Percentiles rank a stretch among this genome's conserved stretches.
These are phyloP conservation scores for Coemansia guatemalensis DNA, from an alignment of 192 early-diverging fungal genomes.

Conservation along the genomic window DNA sequence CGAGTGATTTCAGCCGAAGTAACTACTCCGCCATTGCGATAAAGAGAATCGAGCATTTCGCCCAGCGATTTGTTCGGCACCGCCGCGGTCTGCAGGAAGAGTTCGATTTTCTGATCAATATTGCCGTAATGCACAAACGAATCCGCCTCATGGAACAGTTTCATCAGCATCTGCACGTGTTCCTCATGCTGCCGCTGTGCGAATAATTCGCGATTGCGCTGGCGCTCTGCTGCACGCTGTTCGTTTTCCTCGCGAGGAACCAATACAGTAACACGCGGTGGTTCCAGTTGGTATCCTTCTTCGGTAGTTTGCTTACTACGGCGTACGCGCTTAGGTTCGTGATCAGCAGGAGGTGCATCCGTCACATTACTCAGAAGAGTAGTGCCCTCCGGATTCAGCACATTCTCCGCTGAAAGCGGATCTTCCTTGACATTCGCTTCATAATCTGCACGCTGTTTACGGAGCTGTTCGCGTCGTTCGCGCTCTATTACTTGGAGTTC, in stretches of 20 bases:
- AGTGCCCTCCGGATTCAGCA: conserved; percentile 49
- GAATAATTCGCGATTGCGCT: conserved; percentile 17
- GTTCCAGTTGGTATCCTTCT: conserved; percentile 31
- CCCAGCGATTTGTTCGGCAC: conserved; percentile 29
- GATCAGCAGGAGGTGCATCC: not conserved
- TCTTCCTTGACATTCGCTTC: conserved; percentile 34
- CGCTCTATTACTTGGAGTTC: conserved; percentile 2
- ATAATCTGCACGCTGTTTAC: conserved; percentile 26
- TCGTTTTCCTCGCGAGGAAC: conserved; percentile 32
- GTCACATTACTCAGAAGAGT: conserved; percentile 32
- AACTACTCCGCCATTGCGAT: conserved; percentile 24
- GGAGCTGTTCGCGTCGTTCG: conserved; percentile 23
- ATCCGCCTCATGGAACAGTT: conserved; percentile 43
- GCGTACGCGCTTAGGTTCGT: too few relatives aligned
- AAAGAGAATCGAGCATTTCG: conserved; percentile 34
- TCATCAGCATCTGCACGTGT: conserved; percentile 45
- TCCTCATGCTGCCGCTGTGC: conserved; percentile 26
- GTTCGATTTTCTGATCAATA: conserved; percentile 27
- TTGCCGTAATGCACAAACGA: conserved; percentile 43
- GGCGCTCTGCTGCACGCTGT: conserved; percentile 33
- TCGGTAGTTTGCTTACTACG: not conserved
- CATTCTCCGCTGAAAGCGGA: conserved; percentile 51
- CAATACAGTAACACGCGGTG: conserved; percentile 38
- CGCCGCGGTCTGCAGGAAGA: conserved; percentile 12
- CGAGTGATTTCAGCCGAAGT: conserved; percentile 14